Evolutionary conservation across 352 stramenopile species (phyloP).

Genomic region (Phytopythium mirpurense): DNA sequence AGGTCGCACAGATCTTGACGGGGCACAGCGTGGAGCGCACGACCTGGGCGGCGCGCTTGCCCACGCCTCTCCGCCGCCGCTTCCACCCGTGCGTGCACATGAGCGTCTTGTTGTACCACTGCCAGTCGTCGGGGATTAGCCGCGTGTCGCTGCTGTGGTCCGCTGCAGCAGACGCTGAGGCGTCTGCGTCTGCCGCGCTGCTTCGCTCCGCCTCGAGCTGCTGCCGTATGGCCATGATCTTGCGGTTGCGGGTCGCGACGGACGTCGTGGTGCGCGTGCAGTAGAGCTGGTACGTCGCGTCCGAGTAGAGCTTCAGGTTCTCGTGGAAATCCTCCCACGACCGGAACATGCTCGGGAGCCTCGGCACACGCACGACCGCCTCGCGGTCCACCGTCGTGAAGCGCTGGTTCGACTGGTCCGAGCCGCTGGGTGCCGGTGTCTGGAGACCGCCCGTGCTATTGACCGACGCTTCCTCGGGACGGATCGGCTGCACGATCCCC

Average conservation of each 20-base stretch:
- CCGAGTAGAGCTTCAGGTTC: constrained; percentile 54
- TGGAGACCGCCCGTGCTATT: background rate
- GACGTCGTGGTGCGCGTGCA: constrained; percentile 73
- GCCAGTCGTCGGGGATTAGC: constrained; percentile 59
- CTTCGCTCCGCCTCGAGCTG: background rate
- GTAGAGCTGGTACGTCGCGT: constrained; percentile 66
- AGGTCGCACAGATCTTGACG: constrained; percentile 74
- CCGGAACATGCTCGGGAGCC: constrained; percentile 38
- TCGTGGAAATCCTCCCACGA: constrained; percentile 74
- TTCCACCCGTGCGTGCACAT: constrained; percentile 84
- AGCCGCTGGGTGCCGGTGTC: background rate
- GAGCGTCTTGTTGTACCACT: constrained; percentile 80
- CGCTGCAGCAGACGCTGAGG: background rate
- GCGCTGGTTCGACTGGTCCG: background rate
- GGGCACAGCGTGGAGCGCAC: constrained; percentile 64
- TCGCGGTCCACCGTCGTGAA: constrained; percentile 15
- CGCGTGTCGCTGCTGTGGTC: constrained; percentile 10
- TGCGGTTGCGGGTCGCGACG: constrained; percentile 58
- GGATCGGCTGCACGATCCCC: background rate
- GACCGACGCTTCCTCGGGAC: no score
- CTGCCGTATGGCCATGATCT: constrained; percentile 49
- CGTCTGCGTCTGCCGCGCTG: no score
- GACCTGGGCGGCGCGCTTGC: constrained; percentile 57
- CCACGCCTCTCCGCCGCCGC: constrained; percentile 53
- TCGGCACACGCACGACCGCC: constrained; percentile 58